Evolutionary conservation across 768 basidiomycete species (phyloP), one percentile per base, ranked within the genome.

Genomic region (Saitozyma podzolica): DNA sequence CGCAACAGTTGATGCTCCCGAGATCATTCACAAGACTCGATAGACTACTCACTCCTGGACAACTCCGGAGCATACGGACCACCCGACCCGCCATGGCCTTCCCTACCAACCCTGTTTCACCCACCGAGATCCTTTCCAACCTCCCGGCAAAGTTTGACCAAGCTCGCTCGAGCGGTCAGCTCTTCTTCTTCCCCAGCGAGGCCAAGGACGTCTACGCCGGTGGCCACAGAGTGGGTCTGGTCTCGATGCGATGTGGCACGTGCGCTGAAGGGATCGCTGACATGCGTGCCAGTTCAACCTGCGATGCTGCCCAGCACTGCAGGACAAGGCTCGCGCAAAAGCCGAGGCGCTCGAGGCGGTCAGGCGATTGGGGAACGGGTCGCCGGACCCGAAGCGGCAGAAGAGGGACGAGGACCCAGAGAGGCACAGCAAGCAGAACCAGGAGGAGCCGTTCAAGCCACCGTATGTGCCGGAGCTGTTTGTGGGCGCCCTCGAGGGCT

Each of bases 231-330:
- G 92, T 91, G 64, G 64, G 77, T 72, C 41, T 40, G n/a, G n/a
- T 9, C 41, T 48, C 41, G 14, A 49, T 40, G 17, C 29, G 29
- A 4, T 57, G 53, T 16, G 37, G 40, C n/a, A 43, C 37, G 45
- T 13, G 29, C 43, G 52, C 48, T 56, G 29, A 69, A 41, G n/a
- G 41, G 50, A 50, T 10, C 29, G 29, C 29, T 29, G 29, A 29
- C 29, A 29, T 29, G 29, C 29, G 29, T 5, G 2, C 29, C 72
- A 96, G 94, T 96, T 90, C 77, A 85, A 95, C 80, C 85, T 97
- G 61, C 84, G 89, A 63, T 80, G 90, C 47, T 96, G 92, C 69
- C 89, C 91, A 11, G 89, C 92, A 0, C 81, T 97, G 48, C 87
- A 88, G 70, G 84, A 90, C 70, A 97, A 96, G 78, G 85, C 87